Evolutionary conservation across 2,329 filamentous ascomycete genomes (phyloP).

Genomic region (Paecilomyces fulvus): DNA sequence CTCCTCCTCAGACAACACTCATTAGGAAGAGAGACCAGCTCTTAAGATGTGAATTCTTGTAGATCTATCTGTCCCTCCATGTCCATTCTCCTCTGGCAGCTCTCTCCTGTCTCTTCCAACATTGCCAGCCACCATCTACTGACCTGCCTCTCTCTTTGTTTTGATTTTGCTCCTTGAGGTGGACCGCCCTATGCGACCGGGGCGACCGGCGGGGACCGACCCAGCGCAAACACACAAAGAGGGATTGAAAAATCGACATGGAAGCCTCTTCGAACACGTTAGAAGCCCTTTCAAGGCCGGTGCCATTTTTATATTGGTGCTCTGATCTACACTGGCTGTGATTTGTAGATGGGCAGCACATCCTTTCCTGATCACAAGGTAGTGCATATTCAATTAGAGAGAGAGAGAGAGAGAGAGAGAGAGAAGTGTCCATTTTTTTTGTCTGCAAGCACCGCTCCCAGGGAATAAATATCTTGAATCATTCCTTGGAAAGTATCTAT

Average conservation of each 20-base stretch:
- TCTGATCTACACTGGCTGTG: neutral
- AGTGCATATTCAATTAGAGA: too few species aligned
- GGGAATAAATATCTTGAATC: too few species aligned
- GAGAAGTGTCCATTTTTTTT: too few species aligned
- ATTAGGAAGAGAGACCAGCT: too few species aligned
- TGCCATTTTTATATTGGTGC: neutral
- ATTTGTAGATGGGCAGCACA: too few species aligned
- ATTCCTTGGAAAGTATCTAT: neutral
- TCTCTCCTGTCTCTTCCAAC: neutral
- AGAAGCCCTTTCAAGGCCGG: neutral
- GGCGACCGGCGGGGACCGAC: conserved; percentile 15
- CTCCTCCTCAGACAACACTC: neutral
- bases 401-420: too few species aligned
- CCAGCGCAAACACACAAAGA: conserved; percentile 15
- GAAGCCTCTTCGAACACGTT: neutral
- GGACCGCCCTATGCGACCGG: conserved; percentile 18
- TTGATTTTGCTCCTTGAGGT: conserved; percentile 28
- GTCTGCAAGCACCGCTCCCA: too few species aligned
- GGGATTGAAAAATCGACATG: conserved; percentile 1
- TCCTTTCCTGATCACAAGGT: too few species aligned
- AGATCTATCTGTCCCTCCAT: too few species aligned
- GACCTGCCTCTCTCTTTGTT: conserved; percentile 17
- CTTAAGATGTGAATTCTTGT: too few species aligned
- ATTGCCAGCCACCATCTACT: neutral
- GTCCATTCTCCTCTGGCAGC: neutral